Percentiles rank a stretch among this genome's conserved stretches.
These are phyloP conservation scores for Hebeloma cylindrosporum DNA, from an alignment of 768 basidiomycete species.

Conservation along the genomic window DNA sequence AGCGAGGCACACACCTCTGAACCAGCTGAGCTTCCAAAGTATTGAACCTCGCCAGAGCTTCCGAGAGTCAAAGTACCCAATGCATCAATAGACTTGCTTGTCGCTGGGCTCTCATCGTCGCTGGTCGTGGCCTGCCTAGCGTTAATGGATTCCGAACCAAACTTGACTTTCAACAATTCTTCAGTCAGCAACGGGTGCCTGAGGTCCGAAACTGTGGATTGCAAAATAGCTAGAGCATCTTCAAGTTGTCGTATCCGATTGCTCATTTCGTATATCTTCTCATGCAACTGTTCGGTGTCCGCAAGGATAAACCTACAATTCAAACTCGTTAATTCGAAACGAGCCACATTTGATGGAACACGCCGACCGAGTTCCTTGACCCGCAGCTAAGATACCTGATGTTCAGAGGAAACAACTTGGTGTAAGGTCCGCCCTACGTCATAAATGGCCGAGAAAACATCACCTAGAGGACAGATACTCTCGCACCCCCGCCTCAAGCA, in stretches of 20 bases:
- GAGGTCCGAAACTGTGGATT: conserved; percentile 54
- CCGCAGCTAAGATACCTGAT: conserved; percentile 48
- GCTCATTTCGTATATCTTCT: conserved; percentile 66
- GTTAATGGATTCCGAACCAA: conserved; percentile 51
- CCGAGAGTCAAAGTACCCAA: conserved; percentile 65
- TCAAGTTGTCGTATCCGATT: conserved; percentile 68
- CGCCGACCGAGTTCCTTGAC: conserved; percentile 48
- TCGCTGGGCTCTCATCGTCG: conserved; percentile 37
- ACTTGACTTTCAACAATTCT: conserved; percentile 55
- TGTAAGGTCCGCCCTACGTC: background rate
- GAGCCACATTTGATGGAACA: background rate
- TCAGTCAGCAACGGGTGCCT: conserved; percentile 60
- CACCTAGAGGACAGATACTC: conserved; percentile 65
- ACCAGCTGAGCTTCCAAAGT: conserved; percentile 64
- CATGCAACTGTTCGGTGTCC: conserved; percentile 64
- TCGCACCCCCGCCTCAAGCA: conserved; percentile 59
- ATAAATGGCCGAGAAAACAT: conserved; percentile 7
- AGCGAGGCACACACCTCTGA: conserved; percentile 44
- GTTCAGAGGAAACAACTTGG: background rate
- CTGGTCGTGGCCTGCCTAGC: conserved; percentile 19
- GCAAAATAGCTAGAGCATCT: conserved; percentile 63
- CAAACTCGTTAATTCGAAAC: background rate
- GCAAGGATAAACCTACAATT: conserved; percentile 58
- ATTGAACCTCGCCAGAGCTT: conserved; percentile 59
- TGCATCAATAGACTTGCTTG: conserved; percentile 46